Conservation (phyloP, 139 green algal species). For the Zygnema circumcarinatum region DNA sequence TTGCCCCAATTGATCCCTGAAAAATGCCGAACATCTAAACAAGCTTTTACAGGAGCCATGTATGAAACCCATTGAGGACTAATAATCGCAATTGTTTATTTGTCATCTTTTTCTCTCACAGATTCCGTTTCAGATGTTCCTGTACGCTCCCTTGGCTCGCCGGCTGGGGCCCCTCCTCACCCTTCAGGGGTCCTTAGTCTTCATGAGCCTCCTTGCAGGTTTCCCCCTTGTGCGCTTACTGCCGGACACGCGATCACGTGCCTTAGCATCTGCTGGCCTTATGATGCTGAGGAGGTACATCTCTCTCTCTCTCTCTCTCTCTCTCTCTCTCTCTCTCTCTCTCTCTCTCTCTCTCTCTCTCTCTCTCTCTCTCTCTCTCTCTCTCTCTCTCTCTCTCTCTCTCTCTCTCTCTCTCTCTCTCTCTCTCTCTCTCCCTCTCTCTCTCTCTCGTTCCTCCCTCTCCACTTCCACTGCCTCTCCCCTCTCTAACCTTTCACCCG, state of each 20-base stretch:
- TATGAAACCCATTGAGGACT: no score
- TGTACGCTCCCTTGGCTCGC: constrained; percentile 15
- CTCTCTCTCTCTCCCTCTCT: background rate
- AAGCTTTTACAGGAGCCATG: no score
- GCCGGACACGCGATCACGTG: background rate
- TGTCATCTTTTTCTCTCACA: no score
- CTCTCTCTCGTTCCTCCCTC: background rate
- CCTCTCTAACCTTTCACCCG: background rate
- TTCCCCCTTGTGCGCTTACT: background rate
- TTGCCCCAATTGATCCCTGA: no score
- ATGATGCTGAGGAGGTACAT: background rate
- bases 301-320: background rate
- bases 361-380: background rate
- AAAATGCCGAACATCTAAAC: no score
- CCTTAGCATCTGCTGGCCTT: background rate
- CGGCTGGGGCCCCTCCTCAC: background rate
- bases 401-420: background rate
- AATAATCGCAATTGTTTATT: no score
- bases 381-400: background rate
- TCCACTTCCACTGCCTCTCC: background rate
- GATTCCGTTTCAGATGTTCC: constrained; percentile 31
- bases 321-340: background rate
- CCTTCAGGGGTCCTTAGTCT: background rate
- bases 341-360: background rate
- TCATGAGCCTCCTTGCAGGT: background rate